phyloP scores from a whole-genome alignment of 331 rosid species.

The Rhamnella rubrinervis region DNA sequence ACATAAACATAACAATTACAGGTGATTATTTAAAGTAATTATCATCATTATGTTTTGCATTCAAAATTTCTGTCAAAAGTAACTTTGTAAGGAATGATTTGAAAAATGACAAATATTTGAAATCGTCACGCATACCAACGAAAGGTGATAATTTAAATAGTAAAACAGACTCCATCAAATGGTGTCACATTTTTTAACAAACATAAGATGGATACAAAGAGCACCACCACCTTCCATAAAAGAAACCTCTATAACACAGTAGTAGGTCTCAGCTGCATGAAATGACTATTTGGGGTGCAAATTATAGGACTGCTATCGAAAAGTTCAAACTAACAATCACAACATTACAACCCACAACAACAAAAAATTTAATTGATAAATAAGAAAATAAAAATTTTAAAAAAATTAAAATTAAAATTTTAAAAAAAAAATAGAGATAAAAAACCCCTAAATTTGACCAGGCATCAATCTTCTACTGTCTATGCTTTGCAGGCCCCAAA shows the following conservation, averaged over 20 bases:
- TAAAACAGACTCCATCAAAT: slow-evolving; percentile 4
- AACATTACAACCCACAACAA: slow-evolving; percentile 4
- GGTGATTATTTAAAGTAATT: not conserved
- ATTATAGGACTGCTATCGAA: not conserved
- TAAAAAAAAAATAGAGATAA: not conserved
- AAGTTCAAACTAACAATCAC: slow-evolving; percentile 19
- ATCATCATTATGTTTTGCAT: no score
- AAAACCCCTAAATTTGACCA: slow-evolving; percentile 19
- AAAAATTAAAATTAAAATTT: no score
- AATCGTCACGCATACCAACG: no score
- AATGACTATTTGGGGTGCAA: slow-evolving; percentile 1
- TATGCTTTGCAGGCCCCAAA: slow-evolving; percentile 15
- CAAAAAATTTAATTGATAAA: not conserved
- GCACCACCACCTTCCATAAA: not conserved
- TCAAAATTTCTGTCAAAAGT: no score
- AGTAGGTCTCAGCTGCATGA: slow-evolving; percentile 8
- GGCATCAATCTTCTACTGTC: slow-evolving; percentile 11
- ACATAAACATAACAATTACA: no score
- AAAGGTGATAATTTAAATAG: not conserved
- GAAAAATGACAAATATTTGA: no score
- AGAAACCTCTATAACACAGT: slow-evolving; percentile 1
- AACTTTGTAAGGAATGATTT: no score
- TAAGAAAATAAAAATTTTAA: slow-evolving; percentile 15
- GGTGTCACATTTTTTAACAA: slow-evolving; percentile 11
- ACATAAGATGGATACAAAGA: slow-evolving; percentile 8